phyloP scores from a whole-genome alignment of 805 yeast genomes.

The Ogataea parapolymorpha region DNA sequence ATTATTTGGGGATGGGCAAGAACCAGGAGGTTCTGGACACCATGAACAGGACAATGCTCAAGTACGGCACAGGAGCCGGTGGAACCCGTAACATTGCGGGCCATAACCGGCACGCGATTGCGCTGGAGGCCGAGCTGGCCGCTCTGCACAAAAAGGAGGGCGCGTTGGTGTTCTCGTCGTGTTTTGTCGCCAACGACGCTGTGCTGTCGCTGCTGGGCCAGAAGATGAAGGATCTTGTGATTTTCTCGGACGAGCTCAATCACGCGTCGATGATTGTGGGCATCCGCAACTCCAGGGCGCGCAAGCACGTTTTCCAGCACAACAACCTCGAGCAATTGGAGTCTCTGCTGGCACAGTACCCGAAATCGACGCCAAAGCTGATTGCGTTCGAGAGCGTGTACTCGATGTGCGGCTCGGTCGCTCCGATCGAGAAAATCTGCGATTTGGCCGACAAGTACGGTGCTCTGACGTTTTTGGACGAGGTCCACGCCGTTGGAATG shows the following conservation, averaged over 20 bases:
- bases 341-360: conserved; percentile 69
- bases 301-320: conserved; percentile 88
- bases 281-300: conserved; percentile 82
- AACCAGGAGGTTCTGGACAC: conserved; percentile 67
- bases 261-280: conserved; percentile 99
- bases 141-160: conserved; percentile 92
- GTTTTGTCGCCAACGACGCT: conserved; percentile 97
- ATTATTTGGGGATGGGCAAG: conserved; percentile 92
- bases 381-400: conserved; percentile 97
- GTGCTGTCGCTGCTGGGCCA: conserved; percentile 88
- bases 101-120: conserved; percentile 86
- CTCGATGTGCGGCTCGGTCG: conserved; percentile 97
- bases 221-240: conserved; percentile 83
- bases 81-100: conserved; percentile 99
- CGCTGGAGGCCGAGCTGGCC: conserved; percentile 82
- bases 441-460: conserved; percentile 97
- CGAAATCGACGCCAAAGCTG: conserved; percentile 84
- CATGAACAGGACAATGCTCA: conserved; percentile 77
- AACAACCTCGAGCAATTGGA: conserved; percentile 86
- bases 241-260: conserved; percentile 88
- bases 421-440: conserved; percentile 89
- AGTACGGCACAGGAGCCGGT: conserved; percentile 98
- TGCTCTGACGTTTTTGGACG: conserved; percentile 94
- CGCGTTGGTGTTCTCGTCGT: conserved; percentile 90
- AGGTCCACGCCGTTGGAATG: conserved; percentile 98